phyloP scores from a whole-genome alignment of 2,329 filamentous ascomycete species.

The Alternaria sp. region DNA sequence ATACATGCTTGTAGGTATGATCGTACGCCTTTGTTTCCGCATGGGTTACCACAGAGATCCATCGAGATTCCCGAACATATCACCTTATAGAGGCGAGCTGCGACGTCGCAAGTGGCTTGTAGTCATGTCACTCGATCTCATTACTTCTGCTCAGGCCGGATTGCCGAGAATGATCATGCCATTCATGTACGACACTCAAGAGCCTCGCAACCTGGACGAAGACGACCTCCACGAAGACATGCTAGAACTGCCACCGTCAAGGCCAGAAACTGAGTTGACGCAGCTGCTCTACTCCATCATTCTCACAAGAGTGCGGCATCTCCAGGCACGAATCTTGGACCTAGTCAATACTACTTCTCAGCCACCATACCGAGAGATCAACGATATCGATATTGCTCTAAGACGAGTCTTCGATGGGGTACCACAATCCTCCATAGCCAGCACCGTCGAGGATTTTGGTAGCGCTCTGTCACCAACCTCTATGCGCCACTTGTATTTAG shows the following conservation, averaged over 20 bases:
- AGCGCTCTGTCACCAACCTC: slow-evolving; percentile 17
- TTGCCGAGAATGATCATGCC: slow-evolving; percentile 52
- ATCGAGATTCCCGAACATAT: slow-evolving; percentile 49
- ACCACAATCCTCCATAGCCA: slow-evolving; percentile 29
- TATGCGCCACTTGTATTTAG: slow-evolving; percentile 43
- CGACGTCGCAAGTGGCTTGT: slow-evolving; percentile 70
- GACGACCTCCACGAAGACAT: slow-evolving; percentile 53
- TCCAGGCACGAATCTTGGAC: slow-evolving; percentile 43
- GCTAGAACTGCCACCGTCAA: slow-evolving; percentile 38
- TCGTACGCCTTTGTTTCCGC: slow-evolving; percentile 46
- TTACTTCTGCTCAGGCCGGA: slow-evolving; percentile 51
- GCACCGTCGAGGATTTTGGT: slow-evolving; percentile 25
- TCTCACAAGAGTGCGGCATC: slow-evolving; percentile 33
- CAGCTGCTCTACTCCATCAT: slow-evolving; percentile 38
- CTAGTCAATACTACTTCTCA: slow-evolving; percentile 36
- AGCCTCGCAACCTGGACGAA: slow-evolving; percentile 54
- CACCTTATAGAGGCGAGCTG: slow-evolving; percentile 67
- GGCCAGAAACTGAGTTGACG: slow-evolving; percentile 40
- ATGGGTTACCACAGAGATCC: slow-evolving; percentile 58
- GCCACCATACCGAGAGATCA: slow-evolving; percentile 40
- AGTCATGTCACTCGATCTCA: slow-evolving; percentile 51
- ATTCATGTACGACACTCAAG: slow-evolving; percentile 49
- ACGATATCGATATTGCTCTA: slow-evolving; percentile 38
- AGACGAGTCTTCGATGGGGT: slow-evolving; percentile 32
- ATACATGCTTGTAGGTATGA: slow-evolving; percentile 41